A percentile compares a stretch with the other conserved stretches of the same genome.
phyloP scores from a whole-genome alignment of 208 protist genomes.

The Balamuthia mandrillaris region DNA sequence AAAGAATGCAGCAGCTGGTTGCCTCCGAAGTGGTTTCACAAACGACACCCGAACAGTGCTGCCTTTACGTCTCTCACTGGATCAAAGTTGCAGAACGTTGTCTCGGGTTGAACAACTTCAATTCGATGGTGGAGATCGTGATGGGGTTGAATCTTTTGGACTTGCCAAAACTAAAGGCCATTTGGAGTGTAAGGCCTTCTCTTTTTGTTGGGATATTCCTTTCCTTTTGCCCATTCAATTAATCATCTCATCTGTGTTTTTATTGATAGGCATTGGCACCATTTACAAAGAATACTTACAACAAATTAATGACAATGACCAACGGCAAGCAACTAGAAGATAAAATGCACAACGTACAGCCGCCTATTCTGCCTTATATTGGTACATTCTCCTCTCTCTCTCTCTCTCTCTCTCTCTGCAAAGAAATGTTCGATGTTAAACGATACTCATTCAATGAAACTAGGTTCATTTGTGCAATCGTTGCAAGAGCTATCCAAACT shows the following conservation, averaged over 20 bases:
- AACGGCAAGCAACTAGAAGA: constrained; percentile 8
- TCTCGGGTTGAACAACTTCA: constrained; percentile 26
- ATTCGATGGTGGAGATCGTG: constrained; percentile 15
- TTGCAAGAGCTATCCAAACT: not conserved
- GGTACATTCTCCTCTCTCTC: not conserved
- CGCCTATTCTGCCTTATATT: not conserved
- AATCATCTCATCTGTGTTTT: not conserved
- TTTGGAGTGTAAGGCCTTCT: not conserved
- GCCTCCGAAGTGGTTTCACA: constrained; percentile 2
- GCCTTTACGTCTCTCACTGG: not conserved
- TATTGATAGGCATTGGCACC: not conserved
- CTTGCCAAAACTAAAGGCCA: constrained; percentile 12
- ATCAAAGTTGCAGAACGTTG: constrained; percentile 31
- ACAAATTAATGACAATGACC: not conserved
- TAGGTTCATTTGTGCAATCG: not conserved
- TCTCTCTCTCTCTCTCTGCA: not conserved
- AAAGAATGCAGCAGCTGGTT: not conserved
- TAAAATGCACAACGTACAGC: constrained; percentile 16
- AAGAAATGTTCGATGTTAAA: not conserved
- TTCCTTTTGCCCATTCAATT: not conserved
- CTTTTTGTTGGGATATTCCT: too few relatives aligned
- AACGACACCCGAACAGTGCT: not conserved
- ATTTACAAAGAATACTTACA: constrained; percentile 34
- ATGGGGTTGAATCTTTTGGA: too few relatives aligned
- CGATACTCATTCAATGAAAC: not conserved